A percentile compares a stretch with the other conserved stretches of the same genome.
Evolutionary conservation across 169 alveolate genomes (phyloP).

Genomic region (Eimeria falciformis): DNA sequence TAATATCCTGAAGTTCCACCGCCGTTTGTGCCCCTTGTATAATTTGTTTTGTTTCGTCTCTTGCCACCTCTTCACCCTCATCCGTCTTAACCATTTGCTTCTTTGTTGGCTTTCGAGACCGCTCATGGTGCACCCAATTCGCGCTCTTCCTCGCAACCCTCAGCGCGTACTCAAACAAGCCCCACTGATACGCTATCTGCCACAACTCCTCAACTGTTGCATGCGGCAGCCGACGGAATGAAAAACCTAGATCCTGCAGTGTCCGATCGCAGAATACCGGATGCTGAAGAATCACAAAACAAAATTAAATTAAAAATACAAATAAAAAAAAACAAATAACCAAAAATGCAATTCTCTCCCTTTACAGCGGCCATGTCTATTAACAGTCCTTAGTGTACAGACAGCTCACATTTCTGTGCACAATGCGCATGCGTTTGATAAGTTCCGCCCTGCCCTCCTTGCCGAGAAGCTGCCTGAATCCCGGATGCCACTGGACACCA

Average conservation of each 20-base stretch:
- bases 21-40: too few relatives aligned
- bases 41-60: too few relatives aligned
- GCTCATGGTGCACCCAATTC: background rate
- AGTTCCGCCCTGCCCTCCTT: conserved; percentile 62
- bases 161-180: conserved; percentile 34
- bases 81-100: too few relatives aligned
- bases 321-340: background rate
- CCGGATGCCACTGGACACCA: conserved; percentile 44
- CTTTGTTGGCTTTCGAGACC: too few relatives aligned
- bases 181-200: conserved; percentile 50
- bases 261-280: conserved; percentile 26
- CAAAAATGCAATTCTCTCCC: background rate
- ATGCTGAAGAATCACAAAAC: background rate
- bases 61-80: too few relatives aligned
- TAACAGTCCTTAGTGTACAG: background rate
- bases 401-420: conserved; percentile 23
- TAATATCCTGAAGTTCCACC: too few relatives aligned
- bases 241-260: conserved; percentile 16
- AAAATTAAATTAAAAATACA: too few relatives aligned
- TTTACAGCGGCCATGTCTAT: background rate
- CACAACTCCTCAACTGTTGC: conserved; percentile 67
- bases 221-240: conserved; percentile 47
- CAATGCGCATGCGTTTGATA: conserved; percentile 53
- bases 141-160: conserved; percentile 19
- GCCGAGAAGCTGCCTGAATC: conserved; percentile 34